These are phyloP conservation scores for Penicillium lividum DNA, from an alignment of 495 filamentous ascomycete genomes.

Conservation along the genomic window DNA sequence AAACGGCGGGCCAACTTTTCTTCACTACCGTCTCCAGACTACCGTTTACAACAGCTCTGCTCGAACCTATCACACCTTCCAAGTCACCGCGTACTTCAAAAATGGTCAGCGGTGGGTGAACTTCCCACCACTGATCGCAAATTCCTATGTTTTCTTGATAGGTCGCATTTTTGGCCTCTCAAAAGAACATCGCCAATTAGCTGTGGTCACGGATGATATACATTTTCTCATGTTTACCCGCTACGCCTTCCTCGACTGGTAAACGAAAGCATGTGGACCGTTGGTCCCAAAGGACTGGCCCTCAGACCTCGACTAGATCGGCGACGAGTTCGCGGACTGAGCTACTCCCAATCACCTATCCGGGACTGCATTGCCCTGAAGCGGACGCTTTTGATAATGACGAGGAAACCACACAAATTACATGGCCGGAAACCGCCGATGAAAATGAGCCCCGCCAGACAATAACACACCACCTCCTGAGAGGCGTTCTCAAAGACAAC, in stretches of 20 bases:
- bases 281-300: conserved; percentile 12
- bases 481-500: too few relatives aligned
- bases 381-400: too few relatives aligned
- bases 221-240: conserved; percentile 19
- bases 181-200: conserved; percentile 22
- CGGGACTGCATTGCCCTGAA: too few relatives aligned
- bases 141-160: conserved; percentile 11
- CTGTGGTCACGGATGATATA: conserved; percentile 17
- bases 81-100: conserved; percentile 17
- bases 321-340: too few relatives aligned
- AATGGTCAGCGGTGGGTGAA: conserved; percentile 15
- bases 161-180: conserved; percentile 19
- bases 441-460: too few relatives aligned
- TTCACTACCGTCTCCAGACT: conserved; percentile 18
- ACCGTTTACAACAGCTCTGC: conserved; percentile 18
- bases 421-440: too few relatives aligned
- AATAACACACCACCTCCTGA: too few relatives aligned
- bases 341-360: too few relatives aligned
- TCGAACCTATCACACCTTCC: conserved; percentile 17
- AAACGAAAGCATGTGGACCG: conserved; percentile 14
- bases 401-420: too few relatives aligned
- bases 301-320: too few relatives aligned
- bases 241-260: conserved; percentile 13
- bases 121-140: conserved; percentile 1
- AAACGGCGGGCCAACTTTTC: conserved; percentile 12